Percentiles rank a stretch among this genome's conserved stretches.
These are phyloP conservation scores for Wickerhamiella australiensis DNA, from an alignment of 805 yeast genomes.

Conservation along the genomic window DNA sequence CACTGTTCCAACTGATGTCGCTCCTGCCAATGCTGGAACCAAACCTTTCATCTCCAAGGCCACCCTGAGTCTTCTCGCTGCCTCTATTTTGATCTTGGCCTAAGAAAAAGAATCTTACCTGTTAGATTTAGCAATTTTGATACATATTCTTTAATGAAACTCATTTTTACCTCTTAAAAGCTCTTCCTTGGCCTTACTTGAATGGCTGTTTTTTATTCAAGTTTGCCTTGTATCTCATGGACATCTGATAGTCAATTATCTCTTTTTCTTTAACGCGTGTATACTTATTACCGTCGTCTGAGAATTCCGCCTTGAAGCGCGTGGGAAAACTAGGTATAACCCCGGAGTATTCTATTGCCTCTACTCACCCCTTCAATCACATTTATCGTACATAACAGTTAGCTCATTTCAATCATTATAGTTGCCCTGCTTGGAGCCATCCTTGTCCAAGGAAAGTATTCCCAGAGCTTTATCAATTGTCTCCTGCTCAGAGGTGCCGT, in stretches of 20 bases:
- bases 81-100: background rate
- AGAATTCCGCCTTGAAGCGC: too few species aligned
- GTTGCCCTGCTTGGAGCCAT: constrained; percentile 25
- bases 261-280: too few species aligned
- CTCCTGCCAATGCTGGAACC: background rate
- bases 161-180: background rate
- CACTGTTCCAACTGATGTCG: background rate
- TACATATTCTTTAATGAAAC: background rate
- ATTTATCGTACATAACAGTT: background rate
- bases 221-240: too few species aligned
- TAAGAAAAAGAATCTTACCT: background rate
- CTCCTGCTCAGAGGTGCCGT: constrained; percentile 22
- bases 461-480: constrained; percentile 23
- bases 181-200: too few species aligned
- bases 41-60: background rate
- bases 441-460: constrained; percentile 20
- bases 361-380: too few species aligned
- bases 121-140: background rate
- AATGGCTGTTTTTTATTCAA: too few species aligned
- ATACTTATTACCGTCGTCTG: too few species aligned
- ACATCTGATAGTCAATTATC: too few species aligned
- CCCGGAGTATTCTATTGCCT: too few species aligned
- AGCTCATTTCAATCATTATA: constrained; percentile 25
- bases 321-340: too few species aligned
- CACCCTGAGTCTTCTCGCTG: background rate